A percentile compares a stretch with the other conserved stretches of the same genome.
These are phyloP conservation scores for Dacryopinax primogenitus DNA, from an alignment of 768 basidiomycete species.

Conservation along the genomic window DNA sequence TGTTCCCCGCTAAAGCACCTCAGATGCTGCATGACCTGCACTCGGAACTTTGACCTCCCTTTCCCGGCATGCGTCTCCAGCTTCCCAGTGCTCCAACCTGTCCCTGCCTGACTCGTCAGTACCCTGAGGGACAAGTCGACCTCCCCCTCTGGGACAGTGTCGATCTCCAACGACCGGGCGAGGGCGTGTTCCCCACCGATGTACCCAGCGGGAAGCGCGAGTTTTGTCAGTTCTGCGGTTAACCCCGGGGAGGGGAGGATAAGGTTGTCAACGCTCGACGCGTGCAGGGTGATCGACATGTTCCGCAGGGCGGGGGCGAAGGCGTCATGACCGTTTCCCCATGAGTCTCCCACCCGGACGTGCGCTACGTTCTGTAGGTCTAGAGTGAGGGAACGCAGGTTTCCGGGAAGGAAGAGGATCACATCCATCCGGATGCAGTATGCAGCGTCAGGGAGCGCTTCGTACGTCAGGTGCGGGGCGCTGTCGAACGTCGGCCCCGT, in stretches of 20 bases:
- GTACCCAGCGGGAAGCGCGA: background rate
- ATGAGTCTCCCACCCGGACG: background rate
- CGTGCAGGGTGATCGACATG: background rate
- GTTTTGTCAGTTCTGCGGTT: background rate
- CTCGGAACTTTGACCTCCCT: background rate
- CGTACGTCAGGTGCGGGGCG: background rate
- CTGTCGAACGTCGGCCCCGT: background rate
- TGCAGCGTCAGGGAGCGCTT: background rate
- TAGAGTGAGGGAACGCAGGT: background rate
- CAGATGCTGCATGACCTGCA: background rate
- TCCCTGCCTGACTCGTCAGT: background rate
- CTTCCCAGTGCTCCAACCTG: background rate
- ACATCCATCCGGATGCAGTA: constrained; percentile 2
- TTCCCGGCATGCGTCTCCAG: background rate
- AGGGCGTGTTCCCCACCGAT: background rate
- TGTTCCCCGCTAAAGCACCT: background rate
- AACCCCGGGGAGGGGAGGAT: background rate
- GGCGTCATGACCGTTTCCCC: background rate
- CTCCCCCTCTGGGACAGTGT: background rate
- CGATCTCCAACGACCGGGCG: background rate
- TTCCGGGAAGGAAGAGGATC: background rate
- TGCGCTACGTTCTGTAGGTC: background rate
- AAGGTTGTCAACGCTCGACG: background rate
- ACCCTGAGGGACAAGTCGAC: background rate
- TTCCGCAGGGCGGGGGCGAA: background rate